Base-by-base conservation (phyloP, 208 protist species). In the Trypanosoma mega region DNA sequence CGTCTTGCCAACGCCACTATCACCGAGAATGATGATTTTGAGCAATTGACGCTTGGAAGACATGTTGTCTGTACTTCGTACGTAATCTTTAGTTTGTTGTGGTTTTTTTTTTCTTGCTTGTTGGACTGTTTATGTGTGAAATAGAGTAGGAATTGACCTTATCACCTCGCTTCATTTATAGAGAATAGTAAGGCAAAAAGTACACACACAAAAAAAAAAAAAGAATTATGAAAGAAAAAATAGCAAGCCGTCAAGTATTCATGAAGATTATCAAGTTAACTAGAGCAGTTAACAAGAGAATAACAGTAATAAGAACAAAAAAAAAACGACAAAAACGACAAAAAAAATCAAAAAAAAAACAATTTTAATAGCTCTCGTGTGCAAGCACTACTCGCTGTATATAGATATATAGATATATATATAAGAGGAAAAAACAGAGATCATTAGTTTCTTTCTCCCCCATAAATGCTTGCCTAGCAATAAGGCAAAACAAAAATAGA, bases 11-110 rank as follows among this genome's bases (percentile, higher is more conserved):
- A 95, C 89, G 18, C 93, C 93, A 48, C 86, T 93, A 68, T 97
- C 93, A n/a, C 93, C 93, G 9, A 97, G 72, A 47, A 97, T 92
- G 60, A 97, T 94, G 37, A 97, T 84, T 78, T 97, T 97, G 29
- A 97, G 56, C 20, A 99, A 69, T 67, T 98, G 98, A 34, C 85
- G 76, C 48, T 77, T 77, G 8, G 69, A 61, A 20, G 62, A 46
- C 48, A 60, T 70, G 29, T 39, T 68, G 7, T 50, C 34, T 14
- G 23, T 54, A 34, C 60, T 36, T 36, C 27, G 20, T 37, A 37
- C 8, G 31, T 36, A 18, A 26, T 20, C 30, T 41, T 72, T 71
- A 11, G 50, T 50, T 72, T 43, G 55, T 41, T 20, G 9, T 34
- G 31, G 36, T 31, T 34, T 43, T 62, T 66, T 16, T 46, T 53